Percentiles rank a stretch among this genome's conserved stretches.
phyloP scores from a whole-genome alignment of 2,329 filamentous ascomycete species.

The Nannizziopsis barbatae region DNA sequence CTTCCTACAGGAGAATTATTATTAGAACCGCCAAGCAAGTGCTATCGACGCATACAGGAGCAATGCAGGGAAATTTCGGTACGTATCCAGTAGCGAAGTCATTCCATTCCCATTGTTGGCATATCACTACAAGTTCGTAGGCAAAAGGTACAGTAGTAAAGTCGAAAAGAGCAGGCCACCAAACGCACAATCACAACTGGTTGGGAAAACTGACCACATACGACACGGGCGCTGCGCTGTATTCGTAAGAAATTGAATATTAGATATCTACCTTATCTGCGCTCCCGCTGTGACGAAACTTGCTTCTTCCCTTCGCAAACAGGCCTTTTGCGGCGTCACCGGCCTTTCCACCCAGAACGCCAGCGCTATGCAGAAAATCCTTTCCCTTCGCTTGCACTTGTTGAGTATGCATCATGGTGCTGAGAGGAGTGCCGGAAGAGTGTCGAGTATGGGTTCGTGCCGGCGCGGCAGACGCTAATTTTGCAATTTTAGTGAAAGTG shows the following conservation, averaged over 20 bases:
- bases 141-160: slow-evolving; percentile 2
- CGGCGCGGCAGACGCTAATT: slow-evolving; percentile 29
- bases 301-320: slow-evolving; percentile 81
- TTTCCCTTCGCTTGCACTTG: slow-evolving; percentile 76
- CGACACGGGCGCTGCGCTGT: background rate
- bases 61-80: background rate
- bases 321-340: slow-evolving; percentile 79
- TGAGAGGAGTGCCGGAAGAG: slow-evolving; percentile 28
- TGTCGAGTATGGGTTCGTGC: slow-evolving; percentile 27
- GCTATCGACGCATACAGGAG: background rate
- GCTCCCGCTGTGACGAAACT: slow-evolving; percentile 54
- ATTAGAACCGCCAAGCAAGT: slow-evolving; percentile 6
- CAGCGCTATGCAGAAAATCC: slow-evolving; percentile 74
- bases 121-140: slow-evolving; percentile 8
- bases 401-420: slow-evolving; percentile 41
- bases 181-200: background rate
- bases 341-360: slow-evolving; percentile 55
- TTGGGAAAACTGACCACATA: background rate
- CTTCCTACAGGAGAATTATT: slow-evolving; percentile 1
- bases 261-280: slow-evolving; percentile 77
- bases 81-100: slow-evolving; percentile 2
- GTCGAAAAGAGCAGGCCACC: background rate
- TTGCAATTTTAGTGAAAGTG: slow-evolving; percentile 32
- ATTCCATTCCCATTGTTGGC: slow-evolving; percentile 8
- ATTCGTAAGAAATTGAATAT: slow-evolving; percentile 31